These are phyloP conservation scores for Aspergillus costaricaensis DNA, from an alignment of 2,329 filamentous ascomycete species.

Conservation along the genomic window DNA sequence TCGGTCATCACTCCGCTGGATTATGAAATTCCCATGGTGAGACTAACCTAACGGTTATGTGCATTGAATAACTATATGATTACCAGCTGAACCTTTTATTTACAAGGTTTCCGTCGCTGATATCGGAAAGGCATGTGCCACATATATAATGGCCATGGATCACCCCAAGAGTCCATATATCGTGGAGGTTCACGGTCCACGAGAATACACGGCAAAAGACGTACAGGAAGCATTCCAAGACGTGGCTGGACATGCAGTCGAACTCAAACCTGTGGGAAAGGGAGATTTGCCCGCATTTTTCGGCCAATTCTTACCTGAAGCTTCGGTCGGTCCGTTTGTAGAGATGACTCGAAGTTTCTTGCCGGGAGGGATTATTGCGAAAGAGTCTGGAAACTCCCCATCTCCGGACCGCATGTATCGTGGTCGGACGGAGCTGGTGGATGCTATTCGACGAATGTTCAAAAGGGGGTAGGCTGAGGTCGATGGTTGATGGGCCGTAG, in stretches of 20 bases:
- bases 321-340: conserved; percentile 10
- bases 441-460: not conserved
- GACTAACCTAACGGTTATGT: not conserved
- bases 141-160: conserved; percentile 2
- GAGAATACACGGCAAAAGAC: conserved; percentile 11
- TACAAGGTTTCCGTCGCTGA: conserved; percentile 14
- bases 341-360: conserved; percentile 20
- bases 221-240: conserved; percentile 14
- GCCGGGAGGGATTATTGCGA: conserved; percentile 10
- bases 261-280: conserved; percentile 12
- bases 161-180: conserved; percentile 12
- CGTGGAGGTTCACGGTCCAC: conserved; percentile 18
- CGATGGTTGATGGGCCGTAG: not conserved
- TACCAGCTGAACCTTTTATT: not conserved
- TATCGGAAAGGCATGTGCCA: conserved; percentile 9
- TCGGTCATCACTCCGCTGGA: conserved; percentile 17
- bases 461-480: not conserved
- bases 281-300: conserved; percentile 12
- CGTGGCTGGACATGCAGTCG: conserved; percentile 12
- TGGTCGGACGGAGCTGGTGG: conserved; percentile 5
- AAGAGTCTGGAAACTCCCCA: not conserved
- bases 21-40: conserved; percentile 19
- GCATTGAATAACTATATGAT: not conserved
- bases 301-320: conserved; percentile 9
- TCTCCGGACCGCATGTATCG: not conserved